Conservation (phyloP, 805 yeast species). For the Dipodascus albidus region DNA sequence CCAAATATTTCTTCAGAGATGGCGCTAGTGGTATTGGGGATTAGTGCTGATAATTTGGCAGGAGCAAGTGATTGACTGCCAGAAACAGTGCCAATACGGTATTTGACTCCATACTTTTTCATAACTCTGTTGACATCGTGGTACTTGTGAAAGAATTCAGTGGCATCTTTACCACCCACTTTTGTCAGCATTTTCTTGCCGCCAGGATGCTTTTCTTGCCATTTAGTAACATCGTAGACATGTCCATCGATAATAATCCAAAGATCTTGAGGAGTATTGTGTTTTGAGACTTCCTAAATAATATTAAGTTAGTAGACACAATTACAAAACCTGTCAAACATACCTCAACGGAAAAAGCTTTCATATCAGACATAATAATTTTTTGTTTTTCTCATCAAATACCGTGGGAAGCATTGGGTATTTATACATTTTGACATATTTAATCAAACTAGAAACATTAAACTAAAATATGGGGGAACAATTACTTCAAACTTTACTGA, state of each 20-base stretch:
- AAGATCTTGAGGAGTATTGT: constrained; percentile 61
- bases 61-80: constrained; percentile 1
- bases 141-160: constrained; percentile 47
- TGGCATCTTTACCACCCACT: constrained; percentile 71
- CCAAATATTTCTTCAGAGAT: constrained; percentile 10
- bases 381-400: too few relatives aligned
- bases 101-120: constrained; percentile 25
- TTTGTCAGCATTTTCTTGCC: constrained; percentile 63
- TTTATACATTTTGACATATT: not conserved
- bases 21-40: not conserved
- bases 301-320: not conserved
- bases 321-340: not conserved
- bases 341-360: not conserved
- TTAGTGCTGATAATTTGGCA: not conserved
- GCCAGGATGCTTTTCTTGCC: constrained; percentile 73
- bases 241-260: constrained; percentile 80
- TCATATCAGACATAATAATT: not conserved
- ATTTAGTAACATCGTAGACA: constrained; percentile 65
- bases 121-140: constrained; percentile 30
- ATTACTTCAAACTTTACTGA: not conserved
- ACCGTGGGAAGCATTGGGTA: not conserved
- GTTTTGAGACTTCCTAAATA: constrained; percentile 47
- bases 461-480: not conserved
- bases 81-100: constrained; percentile 21
- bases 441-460: not conserved